These are phyloP conservation scores for Proteromonas lacertae DNA, from an alignment of 352 stramenopile species.

Conservation along the genomic window DNA sequence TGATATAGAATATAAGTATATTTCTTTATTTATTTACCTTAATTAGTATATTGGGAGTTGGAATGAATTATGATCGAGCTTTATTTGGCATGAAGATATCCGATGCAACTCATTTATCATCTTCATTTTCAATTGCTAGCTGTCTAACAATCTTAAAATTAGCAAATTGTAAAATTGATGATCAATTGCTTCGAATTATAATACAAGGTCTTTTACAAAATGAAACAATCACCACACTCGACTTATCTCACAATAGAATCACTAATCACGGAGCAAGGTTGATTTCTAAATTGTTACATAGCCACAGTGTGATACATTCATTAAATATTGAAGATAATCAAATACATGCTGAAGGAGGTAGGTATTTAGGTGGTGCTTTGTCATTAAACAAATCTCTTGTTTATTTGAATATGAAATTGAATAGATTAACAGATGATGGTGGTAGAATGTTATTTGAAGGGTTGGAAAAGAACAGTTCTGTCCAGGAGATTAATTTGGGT, in stretches of 20 bases:
- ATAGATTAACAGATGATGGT: slow-evolving; percentile 51
- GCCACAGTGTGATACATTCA: slow-evolving; percentile 41
- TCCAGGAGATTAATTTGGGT: slow-evolving; percentile 36
- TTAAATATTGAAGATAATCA: slow-evolving; percentile 58
- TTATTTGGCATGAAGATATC: slow-evolving; percentile 74
- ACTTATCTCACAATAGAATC: slow-evolving; percentile 73
- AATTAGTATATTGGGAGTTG: slow-evolving; percentile 42
- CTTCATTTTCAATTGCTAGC: slow-evolving; percentile 31
- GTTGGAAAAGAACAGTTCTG: slow-evolving; percentile 19
- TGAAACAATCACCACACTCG: slow-evolving; percentile 48
- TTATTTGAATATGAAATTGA: slow-evolving; percentile 48
- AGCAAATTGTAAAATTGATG: slow-evolving; percentile 40
- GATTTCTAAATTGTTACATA: slow-evolving; percentile 40
- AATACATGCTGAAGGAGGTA: slow-evolving; percentile 42
- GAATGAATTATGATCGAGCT: slow-evolving; percentile 70
- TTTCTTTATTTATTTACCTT: too few species aligned
- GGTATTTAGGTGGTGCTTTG: slow-evolving; percentile 45
- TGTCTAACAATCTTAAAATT: slow-evolving; percentile 50
- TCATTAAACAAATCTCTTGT: slow-evolving; percentile 44
- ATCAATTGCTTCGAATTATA: slow-evolving; percentile 56
- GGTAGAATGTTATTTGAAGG: slow-evolving; percentile 43
- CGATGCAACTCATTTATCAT: slow-evolving; percentile 42
- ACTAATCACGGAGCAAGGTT: slow-evolving; percentile 51
- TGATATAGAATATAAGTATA: slow-evolving; percentile 35
- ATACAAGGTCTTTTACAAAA: slow-evolving; percentile 62